Evolutionary conservation across 208 protist species (phyloP).

Genomic region (Pavlovales sp.): DNA sequence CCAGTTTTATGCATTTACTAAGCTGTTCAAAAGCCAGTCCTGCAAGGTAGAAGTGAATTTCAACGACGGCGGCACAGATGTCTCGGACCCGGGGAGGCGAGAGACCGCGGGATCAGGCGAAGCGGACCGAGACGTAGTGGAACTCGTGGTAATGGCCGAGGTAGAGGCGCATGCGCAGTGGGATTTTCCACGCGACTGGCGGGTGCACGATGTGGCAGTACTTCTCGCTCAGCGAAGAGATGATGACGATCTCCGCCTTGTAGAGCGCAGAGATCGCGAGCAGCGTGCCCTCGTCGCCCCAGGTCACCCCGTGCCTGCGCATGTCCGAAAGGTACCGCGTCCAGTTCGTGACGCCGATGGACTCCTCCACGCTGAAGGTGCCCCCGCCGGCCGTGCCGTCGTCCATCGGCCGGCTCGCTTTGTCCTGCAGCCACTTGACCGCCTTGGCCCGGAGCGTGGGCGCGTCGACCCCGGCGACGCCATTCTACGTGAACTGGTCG

Average conservation of each 20-base stretch:
- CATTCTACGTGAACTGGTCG: slow-evolving; percentile 24
- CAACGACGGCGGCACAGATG: too few relatives aligned
- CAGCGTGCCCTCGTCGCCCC: slow-evolving; percentile 35
- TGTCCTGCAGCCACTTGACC: slow-evolving; percentile 6
- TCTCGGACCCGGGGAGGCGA: too few relatives aligned
- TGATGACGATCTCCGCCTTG: slow-evolving; percentile 24
- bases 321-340: not conserved
- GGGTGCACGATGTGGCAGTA: slow-evolving; percentile 36
- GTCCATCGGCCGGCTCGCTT: slow-evolving; percentile 22
- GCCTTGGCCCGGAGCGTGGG: not conserved
- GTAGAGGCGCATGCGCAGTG: slow-evolving; percentile 10
- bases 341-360: not conserved
- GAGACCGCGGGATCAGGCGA: too few relatives aligned
- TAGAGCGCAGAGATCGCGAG: slow-evolving; percentile 18
- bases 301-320: not conserved
- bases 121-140: slow-evolving; percentile 7
- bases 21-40: too few relatives aligned
- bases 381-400: not conserved
- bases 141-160: slow-evolving; percentile 30
- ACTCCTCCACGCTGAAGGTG: not conserved
- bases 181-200: slow-evolving; percentile 1
- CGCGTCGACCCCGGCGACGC: not conserved
- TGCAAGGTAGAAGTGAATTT: too few relatives aligned
- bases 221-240: slow-evolving; percentile 18
- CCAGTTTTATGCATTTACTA: too few relatives aligned